These are phyloP conservation scores for Chloromonas sp. DNA, from an alignment of 163 green algal species.

Conservation along the genomic window DNA sequence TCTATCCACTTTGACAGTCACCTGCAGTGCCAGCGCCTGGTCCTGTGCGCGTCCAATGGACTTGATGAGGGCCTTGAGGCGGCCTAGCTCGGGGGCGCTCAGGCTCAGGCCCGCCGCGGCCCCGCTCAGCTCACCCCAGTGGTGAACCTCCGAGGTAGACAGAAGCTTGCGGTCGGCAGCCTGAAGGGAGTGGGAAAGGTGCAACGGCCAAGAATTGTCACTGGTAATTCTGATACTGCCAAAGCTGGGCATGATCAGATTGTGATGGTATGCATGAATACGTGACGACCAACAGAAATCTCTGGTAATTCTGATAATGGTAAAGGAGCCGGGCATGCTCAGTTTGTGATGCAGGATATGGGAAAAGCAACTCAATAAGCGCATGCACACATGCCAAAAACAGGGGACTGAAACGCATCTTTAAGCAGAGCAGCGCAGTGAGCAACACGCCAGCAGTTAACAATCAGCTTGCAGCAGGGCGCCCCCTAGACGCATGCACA, in stretches of 20 bases:
- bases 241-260: too few relatives aligned
- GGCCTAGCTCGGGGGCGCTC: conserved; percentile 9
- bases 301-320: too few relatives aligned
- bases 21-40: conserved; percentile 7
- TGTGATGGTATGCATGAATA: too few relatives aligned
- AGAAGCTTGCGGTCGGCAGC: conserved; percentile 17
- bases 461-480: not conserved
- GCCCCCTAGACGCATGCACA: not conserved
- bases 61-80: conserved; percentile 6
- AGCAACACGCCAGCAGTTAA: not conserved
- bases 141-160: conserved; percentile 1
- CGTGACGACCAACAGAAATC: too few relatives aligned
- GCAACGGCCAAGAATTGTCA: too few relatives aligned
- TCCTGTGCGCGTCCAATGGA: conserved; percentile 4
- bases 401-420: too few relatives aligned
- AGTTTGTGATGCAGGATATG: not conserved
- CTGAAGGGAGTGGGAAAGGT: not conserved
- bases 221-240: too few relatives aligned
- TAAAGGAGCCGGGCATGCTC: not conserved
- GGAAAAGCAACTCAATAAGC: too few relatives aligned
- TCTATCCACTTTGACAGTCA: not conserved
- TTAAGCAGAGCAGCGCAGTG: not conserved
- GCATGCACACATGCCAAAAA: too few relatives aligned
- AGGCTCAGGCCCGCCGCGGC: conserved; percentile 1
- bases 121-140: conserved; percentile 12